Conservation (phyloP, 805 yeast genomes). For the Candida railenensis region DNA sequence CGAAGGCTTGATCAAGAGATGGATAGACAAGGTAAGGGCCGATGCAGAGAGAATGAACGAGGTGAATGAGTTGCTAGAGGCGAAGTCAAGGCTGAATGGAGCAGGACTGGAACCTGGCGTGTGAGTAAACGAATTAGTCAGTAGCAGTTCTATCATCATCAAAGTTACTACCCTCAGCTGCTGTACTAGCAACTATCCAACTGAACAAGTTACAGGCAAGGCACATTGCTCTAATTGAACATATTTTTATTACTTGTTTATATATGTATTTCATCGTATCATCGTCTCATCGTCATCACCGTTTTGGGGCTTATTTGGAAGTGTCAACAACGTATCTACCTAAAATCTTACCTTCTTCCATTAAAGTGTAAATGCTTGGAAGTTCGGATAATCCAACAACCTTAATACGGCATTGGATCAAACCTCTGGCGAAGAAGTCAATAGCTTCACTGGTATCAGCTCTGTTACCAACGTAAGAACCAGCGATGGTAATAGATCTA, state of each 20-base stretch:
- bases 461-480: constrained; percentile 88
- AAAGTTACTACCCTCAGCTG: too few species aligned
- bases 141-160: too few species aligned
- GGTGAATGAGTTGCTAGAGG: constrained; percentile 32
- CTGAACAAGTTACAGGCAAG: too few species aligned
- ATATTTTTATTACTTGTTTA: background rate
- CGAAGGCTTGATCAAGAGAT: constrained; percentile 44
- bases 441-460: constrained; percentile 82
- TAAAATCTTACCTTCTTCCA: constrained; percentile 81
- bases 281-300: background rate
- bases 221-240: too few species aligned
- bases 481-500: constrained; percentile 68
- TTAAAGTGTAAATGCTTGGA: constrained; percentile 65
- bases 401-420: constrained; percentile 70
- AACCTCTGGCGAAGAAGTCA: constrained; percentile 70
- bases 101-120: background rate
- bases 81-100: background rate
- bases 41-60: constrained; percentile 63
- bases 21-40: constrained; percentile 42
- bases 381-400: constrained; percentile 74
- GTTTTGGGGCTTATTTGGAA: constrained; percentile 42
- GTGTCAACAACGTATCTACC: constrained; percentile 91
- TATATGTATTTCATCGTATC: too few species aligned
- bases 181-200: too few species aligned
- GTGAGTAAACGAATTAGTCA: background rate